A percentile compares a stretch with the other conserved stretches of the same genome.
These are phyloP conservation scores for Aureobasidium namibiae DNA, from an alignment of 2,329 filamentous ascomycete species.

Conservation along the genomic window DNA sequence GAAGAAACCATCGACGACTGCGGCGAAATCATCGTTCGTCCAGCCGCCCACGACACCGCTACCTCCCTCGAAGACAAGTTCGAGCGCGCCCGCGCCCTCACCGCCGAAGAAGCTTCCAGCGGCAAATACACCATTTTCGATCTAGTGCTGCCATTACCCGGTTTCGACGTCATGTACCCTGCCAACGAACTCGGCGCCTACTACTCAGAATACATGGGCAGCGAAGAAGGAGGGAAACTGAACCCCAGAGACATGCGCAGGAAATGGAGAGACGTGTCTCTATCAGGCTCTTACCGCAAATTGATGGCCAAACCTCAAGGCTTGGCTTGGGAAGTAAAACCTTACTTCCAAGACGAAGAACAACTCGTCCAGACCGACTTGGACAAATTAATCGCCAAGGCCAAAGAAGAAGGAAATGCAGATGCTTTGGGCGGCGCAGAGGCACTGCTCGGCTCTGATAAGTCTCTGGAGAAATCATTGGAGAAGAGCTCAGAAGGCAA, in stretches of 20 bases:
- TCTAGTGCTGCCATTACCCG: constrained; percentile 83
- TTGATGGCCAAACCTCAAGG: constrained; percentile 61
- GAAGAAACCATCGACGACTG: constrained; percentile 45
- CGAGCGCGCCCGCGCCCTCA: constrained; percentile 64
- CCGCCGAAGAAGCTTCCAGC: constrained; percentile 66
- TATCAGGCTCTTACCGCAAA: constrained; percentile 84
- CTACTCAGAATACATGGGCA: constrained; percentile 81
- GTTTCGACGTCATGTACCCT: constrained; percentile 83
- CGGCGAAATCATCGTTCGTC: constrained; percentile 58
- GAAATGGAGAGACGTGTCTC: constrained; percentile 74
- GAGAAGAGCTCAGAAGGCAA: neutral
- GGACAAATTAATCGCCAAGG: constrained; percentile 49
- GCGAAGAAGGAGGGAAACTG: constrained; percentile 64
- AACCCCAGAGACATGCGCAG: constrained; percentile 84
- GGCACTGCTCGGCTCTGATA: constrained; percentile 16
- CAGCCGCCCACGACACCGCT: constrained; percentile 49
- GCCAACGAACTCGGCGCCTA: constrained; percentile 73
- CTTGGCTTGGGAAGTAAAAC: constrained; percentile 59
- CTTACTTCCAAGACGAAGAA: constrained; percentile 63
- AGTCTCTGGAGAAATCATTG: constrained; percentile 9
- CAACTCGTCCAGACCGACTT: constrained; percentile 87
- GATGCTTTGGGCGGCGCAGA: constrained; percentile 17
- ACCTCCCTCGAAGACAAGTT: constrained; percentile 48
- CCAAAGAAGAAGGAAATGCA: constrained; percentile 17
- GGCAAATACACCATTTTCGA: constrained; percentile 78